Evolutionary conservation across 257 asterid genomes (phyloP), one percentile per base, ranked within the genome.

Genomic region (Salvia splendens): DNA sequence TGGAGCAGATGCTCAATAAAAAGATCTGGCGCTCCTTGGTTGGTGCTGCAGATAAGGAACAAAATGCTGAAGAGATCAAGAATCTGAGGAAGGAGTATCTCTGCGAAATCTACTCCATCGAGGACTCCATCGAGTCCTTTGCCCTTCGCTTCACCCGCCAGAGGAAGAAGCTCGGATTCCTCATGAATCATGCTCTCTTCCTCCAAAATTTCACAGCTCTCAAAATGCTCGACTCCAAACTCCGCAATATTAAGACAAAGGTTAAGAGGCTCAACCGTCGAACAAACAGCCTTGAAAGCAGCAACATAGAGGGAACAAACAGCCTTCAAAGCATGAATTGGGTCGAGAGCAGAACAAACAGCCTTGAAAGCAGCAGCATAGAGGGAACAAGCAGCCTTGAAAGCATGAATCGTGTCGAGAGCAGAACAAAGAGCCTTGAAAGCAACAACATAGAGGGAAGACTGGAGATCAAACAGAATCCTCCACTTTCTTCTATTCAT

Each of bases 151-250:
- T 72, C 24, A 56, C 61, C 11, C 66, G 67, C 61, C 67, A 57
- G 61, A 56, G 62, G 32, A 64, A 47, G 38, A 55, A 42, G 53
- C 16, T 55, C 3, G 54, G 71, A 2, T 64, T 35, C 67, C 61
- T 72, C 46, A 72, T 72, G 71, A 72, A 64, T 24, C 66, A 54
- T 50, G 71, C 71, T 11, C 62, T 56, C 47, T 72, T 72, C 4
- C 67, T 36, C 7, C 64, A 65, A 12, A 56, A 17, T 20, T 65
- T 64, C 72, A 55, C 52, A n/a, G 72, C 72, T 41, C 60, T 38
- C 8, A 56, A 47, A 42, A 55, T 11, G 54, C 72, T 72, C 72
- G 33, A 56, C 59, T n/a, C 30, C 45, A 41, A 51, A 42, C 48
- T 70, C 1, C 11, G 50, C n/a, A 40, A 33, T 12, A 64, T 14